Base-by-base conservation (phyloP, 805 yeast species). In the Candida railenensis region DNA sequence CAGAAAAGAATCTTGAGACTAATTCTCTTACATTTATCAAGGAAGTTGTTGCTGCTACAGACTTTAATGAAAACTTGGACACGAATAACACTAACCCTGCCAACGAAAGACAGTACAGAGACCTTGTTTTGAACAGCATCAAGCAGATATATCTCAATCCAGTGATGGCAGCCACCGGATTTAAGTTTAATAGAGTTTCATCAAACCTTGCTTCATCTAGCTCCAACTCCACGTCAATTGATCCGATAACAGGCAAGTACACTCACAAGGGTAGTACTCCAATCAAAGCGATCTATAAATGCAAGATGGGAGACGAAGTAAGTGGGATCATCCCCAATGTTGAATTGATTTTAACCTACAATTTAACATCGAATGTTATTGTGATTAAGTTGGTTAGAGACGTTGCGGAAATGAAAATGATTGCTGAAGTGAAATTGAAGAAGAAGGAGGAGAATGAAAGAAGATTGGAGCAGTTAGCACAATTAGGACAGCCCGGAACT, bases 81-180 rank as follows among this genome's bases (percentile, higher is more conserved):
- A 47, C 55, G 39, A 56, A 54, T 30, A 53, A 54, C 44, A 52
- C 57, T 28, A 52, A 51, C 34, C 55, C 61, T 42, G 51, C 47
- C 42, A 56, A 56, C 42, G 76, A 71, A 48, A 57, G 60, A 37
- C 72, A 68, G 52, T 62, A 65, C 51, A 63, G 74, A 25, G 61
- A 62, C 38, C 57, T 62, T 43, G 53, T 72, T 37, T 55, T 67
- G 52, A 67, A 60, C 40, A 61, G 65, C 47, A 60, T 72, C 47
- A 60, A 58, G 38, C 62, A 63, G 45, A 63, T 69, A 40, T 72
- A 62, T 51, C 52, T 71, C 15, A 74, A 71, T 41, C 75, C 74
- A 7, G 59, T 71, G 41, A 56, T 71, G 44, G 76, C 74, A 21
- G 55, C 63, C 42, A 53, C 62, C 46, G 62, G 62, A 22, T 51